Conservation (phyloP, 495 filamentous ascomycete species). For the Penicillium argentinense region DNA sequence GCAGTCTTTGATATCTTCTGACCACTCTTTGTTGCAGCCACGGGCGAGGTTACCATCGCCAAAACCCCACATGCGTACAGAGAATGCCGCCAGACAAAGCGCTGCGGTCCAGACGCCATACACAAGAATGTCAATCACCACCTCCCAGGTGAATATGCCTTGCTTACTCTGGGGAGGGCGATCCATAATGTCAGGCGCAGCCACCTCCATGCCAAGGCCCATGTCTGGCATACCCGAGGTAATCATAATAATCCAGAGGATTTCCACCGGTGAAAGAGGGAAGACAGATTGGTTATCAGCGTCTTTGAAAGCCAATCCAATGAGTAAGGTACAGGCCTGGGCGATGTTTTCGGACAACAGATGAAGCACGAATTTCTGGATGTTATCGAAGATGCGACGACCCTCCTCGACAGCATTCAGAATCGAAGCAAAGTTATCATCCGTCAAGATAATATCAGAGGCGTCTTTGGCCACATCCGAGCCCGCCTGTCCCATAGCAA, state of each 20-base stretch:
- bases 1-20: no score
- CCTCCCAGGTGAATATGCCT: constrained; percentile 68
- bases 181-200: no score
- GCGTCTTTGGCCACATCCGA: no score
- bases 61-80: constrained; percentile 65
- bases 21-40: no score
- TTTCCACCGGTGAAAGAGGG: no score
- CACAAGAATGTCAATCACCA: constrained; percentile 65
- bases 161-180: constrained; percentile 64
- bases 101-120: constrained; percentile 71
- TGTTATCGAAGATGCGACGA: constrained; percentile 72
- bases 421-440: no score
- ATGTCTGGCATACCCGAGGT: no score
- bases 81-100: constrained; percentile 64
- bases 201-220: no score
- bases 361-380: constrained; percentile 76
- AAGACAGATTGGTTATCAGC: no score
- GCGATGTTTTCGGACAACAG: constrained; percentile 72
- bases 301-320: constrained; percentile 73
- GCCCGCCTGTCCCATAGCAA: constrained; percentile 78
- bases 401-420: constrained; percentile 72
- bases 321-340: constrained; percentile 63
- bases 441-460: no score
- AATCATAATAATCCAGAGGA: no score
- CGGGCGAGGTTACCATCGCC: no score